Base-by-base conservation (phyloP, 768 basidiomycete species). In the Asterophora parasitica region DNA sequence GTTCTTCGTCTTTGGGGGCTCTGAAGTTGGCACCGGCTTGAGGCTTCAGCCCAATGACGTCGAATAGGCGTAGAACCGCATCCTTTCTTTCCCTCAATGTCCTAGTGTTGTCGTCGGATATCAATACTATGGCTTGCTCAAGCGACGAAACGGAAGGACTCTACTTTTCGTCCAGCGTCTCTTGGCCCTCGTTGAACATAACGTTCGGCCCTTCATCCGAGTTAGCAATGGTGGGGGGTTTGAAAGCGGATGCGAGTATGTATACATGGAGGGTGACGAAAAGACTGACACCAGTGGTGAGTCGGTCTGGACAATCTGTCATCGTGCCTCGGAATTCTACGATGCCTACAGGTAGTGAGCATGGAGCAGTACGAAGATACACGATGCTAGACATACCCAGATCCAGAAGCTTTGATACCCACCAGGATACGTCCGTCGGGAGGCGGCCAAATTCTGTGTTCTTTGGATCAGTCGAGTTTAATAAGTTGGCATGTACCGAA, bases 21-120 rank as follows among this genome's bases (percentile, higher is more conserved):
- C 63, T 53, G 37, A 68, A 54, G 48, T 67, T 65, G 15, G 70
- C 71, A 53, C 76, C 71, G 55, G 72, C 63, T 58, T 74, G 67
- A 6, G 92, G 89, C 42, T 78, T 82, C 46, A 96, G 69, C 39
- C 78, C 80, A 42, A 92, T 69, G 26, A 76, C 72, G 44, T 88
- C 77, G 58, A 97, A 94, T 26, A 97, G 65, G 44, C 75, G 70
- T 2, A 85, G 66, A 30, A 95, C 71, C 0, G 92, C 80, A 32
- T 72, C 68, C 62, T 95, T 96, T 31, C 93, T 75, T 63, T 86
- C 85, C 34, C 91, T 75, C 42, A 96, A 74, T n/a, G 69, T 68
- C 54, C 73, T 75, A 20, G 34, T 33, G 42, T 46, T 12, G 10
- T 27, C 19, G 23, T 19, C 15, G 19, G 13, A n/a, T 8, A 52